Evolutionary conservation across 495 filamentous ascomycete genomes (phyloP).

Genomic region (Neurospora terricola): DNA sequence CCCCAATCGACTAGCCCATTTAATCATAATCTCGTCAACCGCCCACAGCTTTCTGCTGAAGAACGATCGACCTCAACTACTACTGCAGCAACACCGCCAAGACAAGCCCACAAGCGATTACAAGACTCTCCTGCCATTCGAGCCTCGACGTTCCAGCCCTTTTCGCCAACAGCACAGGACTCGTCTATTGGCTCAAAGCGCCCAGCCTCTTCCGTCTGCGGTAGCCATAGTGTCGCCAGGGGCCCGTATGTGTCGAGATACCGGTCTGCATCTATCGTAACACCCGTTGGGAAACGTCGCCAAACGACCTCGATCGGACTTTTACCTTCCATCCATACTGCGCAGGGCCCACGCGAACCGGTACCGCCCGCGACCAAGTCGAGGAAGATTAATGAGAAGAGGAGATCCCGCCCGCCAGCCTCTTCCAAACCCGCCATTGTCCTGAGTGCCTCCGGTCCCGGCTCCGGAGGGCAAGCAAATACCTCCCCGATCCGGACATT

Average conservation of each 20-base stretch:
- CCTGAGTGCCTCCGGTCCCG: neutral
- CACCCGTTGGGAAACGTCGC: conserved; percentile 14
- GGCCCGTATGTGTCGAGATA: conserved; percentile 13
- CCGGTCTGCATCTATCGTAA: conserved; percentile 14
- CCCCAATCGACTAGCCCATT: conserved; percentile 4
- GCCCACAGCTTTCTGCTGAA: neutral
- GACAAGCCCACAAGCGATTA: neutral
- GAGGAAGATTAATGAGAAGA: conserved; percentile 28
- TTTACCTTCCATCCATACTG: neutral
- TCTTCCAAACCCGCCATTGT: conserved; percentile 21
- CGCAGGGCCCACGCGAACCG: conserved; percentile 32
- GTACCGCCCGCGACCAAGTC: conserved; percentile 24
- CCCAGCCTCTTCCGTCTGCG: conserved; percentile 29
- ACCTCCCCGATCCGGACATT: conserved; percentile 41
- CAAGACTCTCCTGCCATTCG: conserved; percentile 17
- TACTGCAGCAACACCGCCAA: conserved; percentile 17
- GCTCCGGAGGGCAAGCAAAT: conserved; percentile 20
- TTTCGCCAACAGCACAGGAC: conserved; percentile 10
- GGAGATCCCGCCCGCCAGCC: conserved; percentile 31
- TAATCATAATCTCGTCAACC: conserved; percentile 6
- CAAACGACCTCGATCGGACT: conserved; percentile 11
- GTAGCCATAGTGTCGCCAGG: conserved; percentile 15
- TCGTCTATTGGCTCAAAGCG: conserved; percentile 20
- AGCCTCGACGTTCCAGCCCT: conserved; percentile 30
- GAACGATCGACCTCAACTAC: conserved; percentile 3